Evolutionary conservation across 2,329 filamentous ascomycete genomes (phyloP), one percentile per base, ranked within the genome.

Genomic region (Ophiostoma tasmaniense): DNA sequence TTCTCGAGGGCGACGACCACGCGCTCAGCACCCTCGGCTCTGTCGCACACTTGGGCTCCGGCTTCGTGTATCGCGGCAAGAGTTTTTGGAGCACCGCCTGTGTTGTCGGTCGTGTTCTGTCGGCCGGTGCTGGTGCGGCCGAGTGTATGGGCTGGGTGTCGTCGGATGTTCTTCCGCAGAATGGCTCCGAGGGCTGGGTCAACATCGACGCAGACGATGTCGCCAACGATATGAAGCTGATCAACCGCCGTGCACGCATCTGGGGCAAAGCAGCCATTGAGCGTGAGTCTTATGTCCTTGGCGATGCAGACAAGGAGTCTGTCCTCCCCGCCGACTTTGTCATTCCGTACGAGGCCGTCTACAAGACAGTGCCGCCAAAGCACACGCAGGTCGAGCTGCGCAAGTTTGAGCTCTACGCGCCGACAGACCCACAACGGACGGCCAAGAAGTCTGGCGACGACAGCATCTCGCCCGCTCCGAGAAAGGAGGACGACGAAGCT

Each of bases 81-180:
- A 90, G 87, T 71, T 90, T 89, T 75, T 90, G 88, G 88, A 90
- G 87, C 76, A 89, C 85, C 1, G 81, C 84, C 14, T 89, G 87
- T 74, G 81, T 90, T 59, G 83, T 90, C 11, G 88, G 87, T 3
- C 84, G 87, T 35, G 86, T 90, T 2, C 78, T 90, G 42, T 87
- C 87, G 37, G 87, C 87, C 35, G 84, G 85, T 8, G 83, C 83
- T 67, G 87, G 86, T 2, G 84, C 87, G 20, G 83, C 83, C 0
- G 87, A 90, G 74, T 87, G 87, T 74, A 87, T 90, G 85, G 87
- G 87, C 67, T 89, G 88, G 88, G 81, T 90, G 67, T 88, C 86
- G 13, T 87, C 84, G 37, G 84, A 87, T 67, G 80, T 89, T 22
- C 74, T 82, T 1, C 87, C 87, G 0, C 50, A 39, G 14, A 59